phyloP scores from a whole-genome alignment of 148 eudicot species.

The Persicaria tinctoria region DNA sequence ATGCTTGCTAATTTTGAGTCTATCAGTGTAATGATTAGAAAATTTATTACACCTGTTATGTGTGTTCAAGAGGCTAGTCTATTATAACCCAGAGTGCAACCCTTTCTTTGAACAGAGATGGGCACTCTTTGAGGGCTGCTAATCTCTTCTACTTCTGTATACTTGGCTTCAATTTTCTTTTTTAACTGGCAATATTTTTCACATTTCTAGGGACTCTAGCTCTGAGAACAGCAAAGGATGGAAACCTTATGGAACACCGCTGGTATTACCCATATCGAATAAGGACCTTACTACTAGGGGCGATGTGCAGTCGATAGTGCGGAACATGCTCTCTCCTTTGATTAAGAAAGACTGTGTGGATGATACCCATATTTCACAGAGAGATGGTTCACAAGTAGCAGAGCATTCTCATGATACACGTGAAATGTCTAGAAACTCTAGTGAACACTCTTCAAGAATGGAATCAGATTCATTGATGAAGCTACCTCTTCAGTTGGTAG shows the following conservation, averaged over 20 bases:
- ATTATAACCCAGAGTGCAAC: neutral
- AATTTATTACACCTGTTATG: neutral
- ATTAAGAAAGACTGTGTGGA: conserved; percentile 32
- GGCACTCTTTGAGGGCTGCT: neutral
- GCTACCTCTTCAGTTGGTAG: conserved; percentile 82
- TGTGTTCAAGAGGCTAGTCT: neutral
- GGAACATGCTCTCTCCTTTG: conserved; percentile 73
- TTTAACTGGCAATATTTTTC: neutral
- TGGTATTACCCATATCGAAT: conserved; percentile 64
- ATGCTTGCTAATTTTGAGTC: neutral
- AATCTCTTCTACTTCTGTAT: neutral
- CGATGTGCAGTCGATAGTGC: conserved; percentile 72
- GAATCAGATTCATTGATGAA: conserved; percentile 28
- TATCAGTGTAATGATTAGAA: neutral
- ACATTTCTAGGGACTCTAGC: conserved; percentile 41
- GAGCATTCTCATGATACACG: conserved; percentile 27
- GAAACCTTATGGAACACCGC: conserved; percentile 94
- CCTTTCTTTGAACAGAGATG: neutral
- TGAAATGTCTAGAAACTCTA: conserved; percentile 26
- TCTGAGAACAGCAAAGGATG: conserved; percentile 45
- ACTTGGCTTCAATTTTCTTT: neutral
- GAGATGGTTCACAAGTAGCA: conserved; percentile 24
- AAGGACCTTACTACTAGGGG: conserved; percentile 64
- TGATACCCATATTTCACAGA: conserved; percentile 21
- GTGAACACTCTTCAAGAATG: conserved; percentile 23